Evolutionary conservation across 2,329 filamentous ascomycete species (phyloP).

Genomic region (Beauveria caledonica): DNA sequence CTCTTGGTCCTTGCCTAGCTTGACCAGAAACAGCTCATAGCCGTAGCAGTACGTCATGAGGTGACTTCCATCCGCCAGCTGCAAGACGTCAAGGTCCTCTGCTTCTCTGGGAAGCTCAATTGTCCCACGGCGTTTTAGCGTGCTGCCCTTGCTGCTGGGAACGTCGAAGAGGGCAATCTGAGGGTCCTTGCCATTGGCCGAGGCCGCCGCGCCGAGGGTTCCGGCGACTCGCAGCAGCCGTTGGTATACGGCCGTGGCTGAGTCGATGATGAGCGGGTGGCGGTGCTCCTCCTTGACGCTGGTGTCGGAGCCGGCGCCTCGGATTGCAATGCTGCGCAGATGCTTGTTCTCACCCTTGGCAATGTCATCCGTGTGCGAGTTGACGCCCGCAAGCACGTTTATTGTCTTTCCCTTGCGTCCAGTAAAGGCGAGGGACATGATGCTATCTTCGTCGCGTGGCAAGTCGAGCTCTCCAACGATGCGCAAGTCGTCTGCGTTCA

Average conservation of each 20-base stretch:
- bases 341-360: conserved; percentile 74
- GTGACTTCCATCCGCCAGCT: conserved; percentile 54
- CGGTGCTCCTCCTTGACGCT: conserved; percentile 28
- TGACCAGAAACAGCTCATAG: conserved; percentile 62
- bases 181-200: conserved; percentile 64
- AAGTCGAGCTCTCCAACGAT: conserved; percentile 67
- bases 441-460: conserved; percentile 78
- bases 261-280: conserved; percentile 42
- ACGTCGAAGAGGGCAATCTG: conserved; percentile 79
- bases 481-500: conserved; percentile 53
- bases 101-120: conserved; percentile 49
- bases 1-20: conserved; percentile 41
- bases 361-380: conserved; percentile 66
- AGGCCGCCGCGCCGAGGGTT: conserved; percentile 69
- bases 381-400: conserved; percentile 66
- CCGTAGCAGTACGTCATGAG: conserved; percentile 73
- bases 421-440: conserved; percentile 71
- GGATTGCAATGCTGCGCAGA: conserved; percentile 65
- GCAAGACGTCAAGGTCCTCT: conserved; percentile 60
- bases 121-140: conserved; percentile 38
- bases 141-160: conserved; percentile 53
- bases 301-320: conserved; percentile 27
- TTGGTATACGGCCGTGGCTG: conserved; percentile 48
- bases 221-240: conserved; percentile 49
- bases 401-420: conserved; percentile 47